Conservation (phyloP, 2,329 filamentous ascomycete species). For the Aureobasidium mangrovei region DNA sequence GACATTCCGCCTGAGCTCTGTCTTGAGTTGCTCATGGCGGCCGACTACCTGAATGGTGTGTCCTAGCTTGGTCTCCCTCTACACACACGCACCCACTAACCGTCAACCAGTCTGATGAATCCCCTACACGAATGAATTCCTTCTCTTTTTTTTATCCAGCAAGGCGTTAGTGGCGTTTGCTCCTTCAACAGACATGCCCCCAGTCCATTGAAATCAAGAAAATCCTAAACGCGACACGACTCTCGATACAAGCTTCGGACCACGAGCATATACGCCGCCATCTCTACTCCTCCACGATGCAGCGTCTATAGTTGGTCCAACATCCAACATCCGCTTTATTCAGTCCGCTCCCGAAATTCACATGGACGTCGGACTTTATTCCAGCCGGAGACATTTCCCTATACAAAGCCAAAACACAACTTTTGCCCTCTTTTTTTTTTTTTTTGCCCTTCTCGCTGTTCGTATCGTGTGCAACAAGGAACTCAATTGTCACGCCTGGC, state of each 20-base stretch:
- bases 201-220: background rate
- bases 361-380: constrained; percentile 7
- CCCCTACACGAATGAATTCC: background rate
- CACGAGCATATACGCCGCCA: constrained; percentile 19
- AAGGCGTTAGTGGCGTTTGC: constrained; percentile 11
- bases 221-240: background rate
- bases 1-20: constrained; percentile 72
- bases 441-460: background rate
- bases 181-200: constrained; percentile 1
- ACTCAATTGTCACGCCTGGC: constrained; percentile 12
- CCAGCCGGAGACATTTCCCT: constrained; percentile 9
- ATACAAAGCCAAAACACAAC: background rate
- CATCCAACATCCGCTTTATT: constrained; percentile 13
- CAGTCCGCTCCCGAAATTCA: background rate
- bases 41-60: constrained; percentile 63
- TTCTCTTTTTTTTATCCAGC: constrained; percentile 1
- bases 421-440: background rate
- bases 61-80: background rate
- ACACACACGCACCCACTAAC: background rate
- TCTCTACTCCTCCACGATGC: constrained; percentile 18
- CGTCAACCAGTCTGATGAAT: constrained; percentile 12
- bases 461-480: background rate
- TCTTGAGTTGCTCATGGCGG: constrained; percentile 66
- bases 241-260: constrained; percentile 2
- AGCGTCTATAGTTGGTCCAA: constrained; percentile 20